Evolutionary conservation across 257 asterid genomes (phyloP).

Genomic region (Fraxinus americana): DNA sequence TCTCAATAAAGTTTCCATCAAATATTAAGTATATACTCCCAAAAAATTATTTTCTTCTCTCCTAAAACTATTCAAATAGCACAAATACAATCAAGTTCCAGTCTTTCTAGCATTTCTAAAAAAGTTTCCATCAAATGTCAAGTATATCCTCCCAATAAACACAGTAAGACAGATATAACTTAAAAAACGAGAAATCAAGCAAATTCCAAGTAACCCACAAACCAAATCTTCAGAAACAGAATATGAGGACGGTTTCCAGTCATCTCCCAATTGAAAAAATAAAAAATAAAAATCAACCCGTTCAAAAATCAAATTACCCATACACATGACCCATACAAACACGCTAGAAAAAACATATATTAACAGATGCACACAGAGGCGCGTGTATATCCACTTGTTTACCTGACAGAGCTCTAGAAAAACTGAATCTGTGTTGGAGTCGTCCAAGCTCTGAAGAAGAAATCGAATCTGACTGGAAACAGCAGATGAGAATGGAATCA

Average conservation of each 20-base stretch:
- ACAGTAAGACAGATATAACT: background rate
- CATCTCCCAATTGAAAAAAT: background rate
- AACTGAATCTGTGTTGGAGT: constrained; percentile 76
- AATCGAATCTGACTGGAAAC: constrained; percentile 69
- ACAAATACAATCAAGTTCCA: background rate
- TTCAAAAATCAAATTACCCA: background rate
- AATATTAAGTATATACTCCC: background rate
- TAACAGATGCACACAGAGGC: background rate
- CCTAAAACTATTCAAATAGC: background rate
- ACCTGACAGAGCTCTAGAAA: constrained; percentile 80
- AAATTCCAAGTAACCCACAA: background rate
- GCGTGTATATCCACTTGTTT: background rate
- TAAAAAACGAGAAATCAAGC: background rate
- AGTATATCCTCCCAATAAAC: background rate
- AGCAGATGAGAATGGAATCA: constrained; percentile 69
- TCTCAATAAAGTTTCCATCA: background rate
- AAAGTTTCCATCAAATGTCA: background rate
- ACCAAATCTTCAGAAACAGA: background rate
- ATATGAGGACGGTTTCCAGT: background rate
- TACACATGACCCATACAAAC: background rate
- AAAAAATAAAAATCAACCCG: background rate
- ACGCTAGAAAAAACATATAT: background rate
- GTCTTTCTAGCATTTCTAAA: background rate
- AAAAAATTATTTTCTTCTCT: background rate
- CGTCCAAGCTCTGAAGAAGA: constrained; percentile 69